Percentiles rank a stretch among this genome's conserved stretches.
These are phyloP conservation scores for Phaeosphaeria sp. DNA, from an alignment of 2,329 filamentous ascomycete genomes.

Conservation along the genomic window DNA sequence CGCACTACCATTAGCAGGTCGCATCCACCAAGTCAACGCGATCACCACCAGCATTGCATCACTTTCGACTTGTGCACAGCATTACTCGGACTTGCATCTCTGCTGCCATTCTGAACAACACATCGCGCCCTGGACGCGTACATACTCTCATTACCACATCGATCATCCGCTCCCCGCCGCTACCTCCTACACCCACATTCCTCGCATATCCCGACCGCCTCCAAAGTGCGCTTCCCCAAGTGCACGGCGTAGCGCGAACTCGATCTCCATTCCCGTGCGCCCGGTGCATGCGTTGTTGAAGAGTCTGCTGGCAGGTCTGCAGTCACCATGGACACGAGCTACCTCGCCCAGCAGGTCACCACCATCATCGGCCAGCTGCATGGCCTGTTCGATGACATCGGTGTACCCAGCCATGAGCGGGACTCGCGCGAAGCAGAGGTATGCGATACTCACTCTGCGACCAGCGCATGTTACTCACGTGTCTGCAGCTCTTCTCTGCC, in stretches of 20 bases:
- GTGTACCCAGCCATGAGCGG: constrained; percentile 90
- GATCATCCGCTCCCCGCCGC: constrained; percentile 1
- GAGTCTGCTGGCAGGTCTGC: constrained; percentile 41
- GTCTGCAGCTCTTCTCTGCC: constrained; percentile 79
- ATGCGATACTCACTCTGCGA: constrained; percentile 18
- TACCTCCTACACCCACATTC: constrained; percentile 7
- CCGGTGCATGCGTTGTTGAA: constrained; percentile 45
- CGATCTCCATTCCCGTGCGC: constrained; percentile 7
- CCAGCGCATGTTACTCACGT: constrained; percentile 15
- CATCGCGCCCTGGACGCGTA: neutral
- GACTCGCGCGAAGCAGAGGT: constrained; percentile 90
- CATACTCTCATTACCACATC: constrained; percentile 15
- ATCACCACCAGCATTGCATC: constrained; percentile 36
- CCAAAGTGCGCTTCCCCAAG: neutral
- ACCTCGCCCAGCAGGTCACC: constrained; percentile 93
- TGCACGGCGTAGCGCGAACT: neutral
- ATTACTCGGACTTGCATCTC: constrained; percentile 1
- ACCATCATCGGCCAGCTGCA: constrained; percentile 93
- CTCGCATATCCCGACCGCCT: constrained; percentile 10
- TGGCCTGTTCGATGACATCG: constrained; percentile 96
- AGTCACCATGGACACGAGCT: constrained; percentile 81
- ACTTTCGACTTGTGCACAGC: constrained; percentile 20
- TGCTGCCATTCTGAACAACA: constrained; percentile 2
- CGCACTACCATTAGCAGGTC: constrained; percentile 31
- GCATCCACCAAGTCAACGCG: constrained; percentile 20